These are phyloP conservation scores for Clitopilus passeckerianus DNA, from an alignment of 768 basidiomycete species.

Conservation along the genomic window DNA sequence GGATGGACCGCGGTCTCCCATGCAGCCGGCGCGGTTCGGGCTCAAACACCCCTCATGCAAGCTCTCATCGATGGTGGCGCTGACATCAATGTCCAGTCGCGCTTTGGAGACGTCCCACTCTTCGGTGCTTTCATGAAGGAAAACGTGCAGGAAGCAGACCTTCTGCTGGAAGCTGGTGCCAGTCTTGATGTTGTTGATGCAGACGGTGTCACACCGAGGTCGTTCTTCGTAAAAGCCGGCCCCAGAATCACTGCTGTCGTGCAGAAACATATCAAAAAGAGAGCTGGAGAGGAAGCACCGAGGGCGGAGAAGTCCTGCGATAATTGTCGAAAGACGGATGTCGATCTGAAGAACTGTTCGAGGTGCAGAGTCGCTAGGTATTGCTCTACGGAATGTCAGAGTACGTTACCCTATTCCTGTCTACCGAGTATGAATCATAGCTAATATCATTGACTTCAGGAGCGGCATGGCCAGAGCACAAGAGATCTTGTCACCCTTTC, in stretches of 20 bases:
- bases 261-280: constrained; percentile 37
- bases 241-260: constrained; percentile 39
- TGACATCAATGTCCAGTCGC: constrained; percentile 35
- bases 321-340: constrained; percentile 20
- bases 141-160: not conserved
- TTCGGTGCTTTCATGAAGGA: not conserved
- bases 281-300: constrained; percentile 33
- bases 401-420: constrained; percentile 23
- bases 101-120: not conserved
- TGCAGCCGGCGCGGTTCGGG: constrained; percentile 22
- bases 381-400: constrained; percentile 51
- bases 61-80: constrained; percentile 41
- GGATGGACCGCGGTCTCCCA: constrained; percentile 50
- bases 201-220: constrained; percentile 28
- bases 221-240: constrained; percentile 29
- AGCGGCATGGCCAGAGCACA: constrained; percentile 44
- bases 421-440: not conserved
- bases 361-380: constrained; percentile 43
- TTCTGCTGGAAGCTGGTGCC: not conserved
- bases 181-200: not conserved
- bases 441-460: constrained; percentile 21
- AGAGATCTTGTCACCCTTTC: constrained; percentile 43
- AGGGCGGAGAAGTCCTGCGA: constrained; percentile 43
- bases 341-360: constrained; percentile 34
- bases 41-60: constrained; percentile 25